Evolutionary conservation across 257 asterid genomes (phyloP).

Genomic region (Thymus quinquecostatus): DNA sequence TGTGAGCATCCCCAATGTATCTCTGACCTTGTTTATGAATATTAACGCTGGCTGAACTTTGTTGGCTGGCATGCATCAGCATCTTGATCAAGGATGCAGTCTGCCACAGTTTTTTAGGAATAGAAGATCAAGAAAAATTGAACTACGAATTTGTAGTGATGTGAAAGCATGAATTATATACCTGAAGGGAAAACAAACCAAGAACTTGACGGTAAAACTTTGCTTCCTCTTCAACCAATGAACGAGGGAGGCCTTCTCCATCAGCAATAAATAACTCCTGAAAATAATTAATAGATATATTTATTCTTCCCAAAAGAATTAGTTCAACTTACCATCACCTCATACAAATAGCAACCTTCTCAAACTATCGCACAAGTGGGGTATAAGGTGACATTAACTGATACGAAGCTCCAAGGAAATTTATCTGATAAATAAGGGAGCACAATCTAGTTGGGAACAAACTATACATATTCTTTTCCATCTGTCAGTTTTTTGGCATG

Average conservation of each 20-base stretch:
- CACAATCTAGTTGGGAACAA: slow-evolving; percentile 9
- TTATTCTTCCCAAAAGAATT: background rate
- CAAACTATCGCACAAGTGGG: background rate
- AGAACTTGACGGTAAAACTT: slow-evolving; percentile 73
- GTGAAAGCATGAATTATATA: slow-evolving; percentile 32
- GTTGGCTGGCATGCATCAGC: slow-evolving; percentile 81
- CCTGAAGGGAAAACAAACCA: slow-evolving; percentile 78
- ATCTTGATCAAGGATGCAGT: slow-evolving; percentile 75
- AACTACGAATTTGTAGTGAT: slow-evolving; percentile 19
- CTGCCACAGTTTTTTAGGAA: slow-evolving; percentile 45
- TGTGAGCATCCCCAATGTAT: slow-evolving; percentile 76
- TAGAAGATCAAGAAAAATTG: slow-evolving; percentile 29
- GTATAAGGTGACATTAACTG: background rate
- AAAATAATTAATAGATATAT: slow-evolving; percentile 30
- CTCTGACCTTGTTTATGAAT: slow-evolving; percentile 48
- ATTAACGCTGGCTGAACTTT: slow-evolving; percentile 57
- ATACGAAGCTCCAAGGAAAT: background rate
- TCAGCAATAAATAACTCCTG: slow-evolving; percentile 97
- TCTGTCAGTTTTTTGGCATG: background rate
- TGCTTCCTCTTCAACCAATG: slow-evolving; percentile 80
- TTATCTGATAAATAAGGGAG: background rate
- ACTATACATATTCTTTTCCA: slow-evolving; percentile 7
- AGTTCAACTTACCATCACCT: background rate
- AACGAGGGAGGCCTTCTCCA: slow-evolving; percentile 98
- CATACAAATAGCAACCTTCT: background rate